Evolutionary conservation across 805 yeast species (phyloP).

Genomic region (Lachancea dasiensis): DNA sequence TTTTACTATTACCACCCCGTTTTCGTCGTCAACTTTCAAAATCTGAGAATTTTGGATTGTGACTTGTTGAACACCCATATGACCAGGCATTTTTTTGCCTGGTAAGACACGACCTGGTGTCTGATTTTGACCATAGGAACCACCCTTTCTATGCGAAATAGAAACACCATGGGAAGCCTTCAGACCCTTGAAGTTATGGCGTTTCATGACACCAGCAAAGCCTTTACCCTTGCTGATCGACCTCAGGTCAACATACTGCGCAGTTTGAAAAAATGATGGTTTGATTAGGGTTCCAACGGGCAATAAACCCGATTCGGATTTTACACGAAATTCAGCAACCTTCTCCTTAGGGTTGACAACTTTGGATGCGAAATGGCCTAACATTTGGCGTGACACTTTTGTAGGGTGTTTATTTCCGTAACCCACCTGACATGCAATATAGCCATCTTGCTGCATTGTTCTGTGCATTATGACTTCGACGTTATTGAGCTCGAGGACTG

Average conservation of each 20-base stretch:
- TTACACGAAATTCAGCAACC: slow-evolving; percentile 74
- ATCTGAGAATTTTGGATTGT: slow-evolving; percentile 75
- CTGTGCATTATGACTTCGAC: slow-evolving; percentile 78
- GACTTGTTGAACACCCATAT: slow-evolving; percentile 74
- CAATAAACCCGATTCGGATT: slow-evolving; percentile 55
- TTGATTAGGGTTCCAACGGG: slow-evolving; percentile 72
- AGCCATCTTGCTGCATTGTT: slow-evolving; percentile 69
- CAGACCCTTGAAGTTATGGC: slow-evolving; percentile 84
- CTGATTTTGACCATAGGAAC: slow-evolving; percentile 94
- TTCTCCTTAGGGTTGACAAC: slow-evolving; percentile 76
- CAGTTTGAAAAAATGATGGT: slow-evolving; percentile 79
- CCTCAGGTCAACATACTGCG: slow-evolving; percentile 78
- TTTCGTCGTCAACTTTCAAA: slow-evolving; percentile 71
- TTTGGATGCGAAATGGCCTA: slow-evolving; percentile 76
- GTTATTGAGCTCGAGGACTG: slow-evolving; percentile 80
- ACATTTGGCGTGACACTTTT: slow-evolving; percentile 56
- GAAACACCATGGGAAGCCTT: slow-evolving; percentile 96
- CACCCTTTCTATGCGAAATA: slow-evolving; percentile 87
- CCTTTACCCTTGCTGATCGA: slow-evolving; percentile 91
- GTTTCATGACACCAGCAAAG: slow-evolving; percentile 96
- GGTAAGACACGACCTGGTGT: slow-evolving; percentile 95
- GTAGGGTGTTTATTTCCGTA: slow-evolving; percentile 61
- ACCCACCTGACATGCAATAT: slow-evolving; percentile 82
- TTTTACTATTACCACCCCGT: slow-evolving; percentile 75
- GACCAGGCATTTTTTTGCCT: slow-evolving; percentile 98